Evolutionary conservation across 805 yeast genomes (phyloP).

Genomic region (Metschnikowia sp.): DNA sequence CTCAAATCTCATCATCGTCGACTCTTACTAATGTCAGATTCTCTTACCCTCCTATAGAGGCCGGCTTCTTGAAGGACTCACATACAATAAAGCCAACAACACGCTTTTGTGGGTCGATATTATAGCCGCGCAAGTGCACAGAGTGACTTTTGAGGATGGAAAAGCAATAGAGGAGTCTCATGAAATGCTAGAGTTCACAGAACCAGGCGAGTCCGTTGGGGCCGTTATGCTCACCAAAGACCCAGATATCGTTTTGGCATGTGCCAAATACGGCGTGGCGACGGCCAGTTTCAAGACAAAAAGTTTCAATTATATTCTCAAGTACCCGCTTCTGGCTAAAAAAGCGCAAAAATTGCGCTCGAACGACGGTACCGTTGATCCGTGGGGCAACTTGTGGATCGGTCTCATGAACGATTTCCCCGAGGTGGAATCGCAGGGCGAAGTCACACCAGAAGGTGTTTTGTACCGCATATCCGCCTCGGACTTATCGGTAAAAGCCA

Average conservation of each 20-base stretch:
- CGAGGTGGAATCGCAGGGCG: constrained; percentile 19
- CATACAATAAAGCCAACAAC: constrained; percentile 55
- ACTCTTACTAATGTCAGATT: constrained; percentile 15
- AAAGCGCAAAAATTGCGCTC: constrained; percentile 38
- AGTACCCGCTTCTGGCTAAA: constrained; percentile 30
- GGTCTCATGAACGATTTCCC: constrained; percentile 73
- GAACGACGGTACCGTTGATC: constrained; percentile 81
- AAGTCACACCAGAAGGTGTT: constrained; percentile 49
- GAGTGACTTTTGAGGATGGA: constrained; percentile 24
- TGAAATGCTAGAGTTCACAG: constrained; percentile 37
- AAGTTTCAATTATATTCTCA: constrained; percentile 38
- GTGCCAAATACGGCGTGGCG: constrained; percentile 65
- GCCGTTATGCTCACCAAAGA: constrained; percentile 66
- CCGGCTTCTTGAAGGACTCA: constrained; percentile 62
- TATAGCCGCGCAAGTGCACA: constrained; percentile 38
- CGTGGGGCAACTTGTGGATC: constrained; percentile 71
- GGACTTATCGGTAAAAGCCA: constrained; percentile 28
- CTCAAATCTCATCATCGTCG: too few relatives aligned
- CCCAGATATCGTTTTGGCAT: constrained; percentile 50
- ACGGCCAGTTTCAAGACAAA: constrained; percentile 43
- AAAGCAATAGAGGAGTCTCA: constrained; percentile 23
- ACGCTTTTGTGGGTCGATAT: constrained; percentile 51
- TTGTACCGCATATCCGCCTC: constrained; percentile 33
- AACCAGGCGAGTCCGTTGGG: constrained; percentile 51
- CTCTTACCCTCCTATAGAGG: constrained; percentile 33